Evolutionary conservation across 345 rosid genomes (phyloP).

Genomic region (Eucalyptus curtisii): DNA sequence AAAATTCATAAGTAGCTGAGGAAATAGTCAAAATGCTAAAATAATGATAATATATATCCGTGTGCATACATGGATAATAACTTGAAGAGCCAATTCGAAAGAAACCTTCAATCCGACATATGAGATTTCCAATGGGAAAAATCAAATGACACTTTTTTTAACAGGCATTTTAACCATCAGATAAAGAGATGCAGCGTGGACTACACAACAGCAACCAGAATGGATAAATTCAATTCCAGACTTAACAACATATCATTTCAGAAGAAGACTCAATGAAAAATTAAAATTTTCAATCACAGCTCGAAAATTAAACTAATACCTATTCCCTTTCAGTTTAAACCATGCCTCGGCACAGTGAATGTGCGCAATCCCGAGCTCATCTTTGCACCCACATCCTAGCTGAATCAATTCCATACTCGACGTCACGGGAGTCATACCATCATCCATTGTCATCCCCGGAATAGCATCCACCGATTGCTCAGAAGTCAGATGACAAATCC

Average conservation of each 20-base stretch:
- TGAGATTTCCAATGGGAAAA: background rate
- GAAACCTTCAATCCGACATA: background rate
- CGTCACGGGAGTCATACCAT: background rate
- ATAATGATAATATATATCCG: background rate
- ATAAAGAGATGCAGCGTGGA: background rate
- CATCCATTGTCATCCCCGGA: background rate
- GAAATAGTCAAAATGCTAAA: background rate
- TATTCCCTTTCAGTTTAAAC: constrained; percentile 89
- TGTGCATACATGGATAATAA: background rate
- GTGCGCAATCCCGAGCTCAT: constrained; percentile 81
- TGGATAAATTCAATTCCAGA: background rate
- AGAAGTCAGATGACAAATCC: constrained; percentile 78
- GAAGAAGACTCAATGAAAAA: background rate
- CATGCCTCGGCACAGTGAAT: constrained; percentile 79
- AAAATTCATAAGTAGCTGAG: background rate
- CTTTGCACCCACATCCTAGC: constrained; percentile 92
- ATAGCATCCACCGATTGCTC: constrained; percentile 28
- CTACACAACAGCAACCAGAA: background rate
- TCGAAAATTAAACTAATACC: constrained; percentile 21
- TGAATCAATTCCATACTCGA: constrained; percentile 31
- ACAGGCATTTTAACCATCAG: background rate
- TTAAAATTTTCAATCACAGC: background rate
- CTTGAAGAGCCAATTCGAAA: background rate
- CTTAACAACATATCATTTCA: background rate
- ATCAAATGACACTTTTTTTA: background rate